These are phyloP conservation scores for Malus orientalis DNA, from an alignment of 306 rosid species.

Conservation along the genomic window DNA sequence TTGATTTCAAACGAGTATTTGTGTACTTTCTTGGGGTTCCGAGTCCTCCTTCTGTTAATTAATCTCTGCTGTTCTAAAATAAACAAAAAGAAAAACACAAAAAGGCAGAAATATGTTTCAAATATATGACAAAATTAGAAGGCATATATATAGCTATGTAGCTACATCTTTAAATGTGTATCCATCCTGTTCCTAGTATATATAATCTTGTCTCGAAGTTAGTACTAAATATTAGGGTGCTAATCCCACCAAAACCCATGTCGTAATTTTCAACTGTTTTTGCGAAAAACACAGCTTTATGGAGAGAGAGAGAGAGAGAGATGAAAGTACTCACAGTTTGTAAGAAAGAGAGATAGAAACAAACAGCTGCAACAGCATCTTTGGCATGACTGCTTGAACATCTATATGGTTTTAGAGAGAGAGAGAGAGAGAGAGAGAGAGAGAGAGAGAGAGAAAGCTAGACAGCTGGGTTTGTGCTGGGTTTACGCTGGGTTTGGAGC, in stretches of 20 bases:
- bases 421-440: background rate
- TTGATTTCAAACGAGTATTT: background rate
- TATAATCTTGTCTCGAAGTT: background rate
- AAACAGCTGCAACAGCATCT: slow-evolving; percentile 14
- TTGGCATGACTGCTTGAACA: slow-evolving; percentile 7
- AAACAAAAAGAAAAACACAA: background rate
- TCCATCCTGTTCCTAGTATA: background rate
- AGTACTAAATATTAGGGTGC: background rate
- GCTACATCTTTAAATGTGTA: background rate
- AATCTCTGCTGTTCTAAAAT: background rate
- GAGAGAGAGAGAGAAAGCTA: background rate
- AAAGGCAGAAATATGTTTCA: background rate
- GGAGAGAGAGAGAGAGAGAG: background rate
- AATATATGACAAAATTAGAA: background rate
- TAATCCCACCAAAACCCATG: background rate
- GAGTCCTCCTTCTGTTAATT: background rate
- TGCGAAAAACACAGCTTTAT: background rate
- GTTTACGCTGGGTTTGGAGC: background rate
- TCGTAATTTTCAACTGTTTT: background rate
- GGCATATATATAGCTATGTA: background rate
- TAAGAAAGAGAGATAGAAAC: background rate
- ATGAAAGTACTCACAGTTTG: background rate
- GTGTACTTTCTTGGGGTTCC: slow-evolving; percentile 7
- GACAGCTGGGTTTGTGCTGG: background rate
- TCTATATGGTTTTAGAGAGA: slow-evolving; percentile 4